Evolutionary conservation across 1,284 basidiomycete genomes (phyloP), one percentile per base, ranked within the genome.

Genomic region (Apiotrichum mycotoxinovorans): DNA sequence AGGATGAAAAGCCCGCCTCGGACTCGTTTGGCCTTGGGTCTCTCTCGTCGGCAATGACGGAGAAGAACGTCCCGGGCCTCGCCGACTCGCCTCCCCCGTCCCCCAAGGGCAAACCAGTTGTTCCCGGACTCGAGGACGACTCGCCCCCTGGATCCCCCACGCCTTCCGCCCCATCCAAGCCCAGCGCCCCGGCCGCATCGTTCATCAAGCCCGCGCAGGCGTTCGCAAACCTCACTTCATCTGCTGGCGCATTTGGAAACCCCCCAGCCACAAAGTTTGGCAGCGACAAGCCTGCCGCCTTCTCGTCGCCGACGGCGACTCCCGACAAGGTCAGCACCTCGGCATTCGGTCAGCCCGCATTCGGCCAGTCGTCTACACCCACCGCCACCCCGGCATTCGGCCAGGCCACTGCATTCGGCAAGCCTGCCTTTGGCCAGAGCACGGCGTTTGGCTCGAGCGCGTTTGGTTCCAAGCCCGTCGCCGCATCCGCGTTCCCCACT

Each of bases 131-230:
- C 34, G 56, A 58, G 42, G 53, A 57, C 22, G 64, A 68, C 22
- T 59, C 66, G 14, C 53, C 47, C 8, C 23, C 34, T 26, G 22
- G 14, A n/a, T 4, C 63, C 60, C 25, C 54, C 51, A n/a, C 61
- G 1, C 25, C 55, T 10, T 40, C 62, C 1, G n/a, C 66, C 8
- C 25, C 64, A 12, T 34, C 62, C 10, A 48, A 25, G n/a, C 38
- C 49, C 17, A 14, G 25, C n/a, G 17, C 50, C 11, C 8, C 43
- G 0, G 23, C 64, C 4, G 57, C 65, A 0, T 62, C 69, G 1
- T 75, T 72, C 60, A 71, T 74, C 59, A 72, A 73, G 51, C 72
- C 74, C 20, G 71, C 72, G 4, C 71, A 68, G 0, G 73, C 70
- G 2, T 76, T 76, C 53, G 69, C 61, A 1, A 48, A 25, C 33